Percentiles rank a stretch among this genome's conserved stretches.
phyloP scores from a whole-genome alignment of 192 early-diverging fungal genomes.

The Geranomyces variabilis region DNA sequence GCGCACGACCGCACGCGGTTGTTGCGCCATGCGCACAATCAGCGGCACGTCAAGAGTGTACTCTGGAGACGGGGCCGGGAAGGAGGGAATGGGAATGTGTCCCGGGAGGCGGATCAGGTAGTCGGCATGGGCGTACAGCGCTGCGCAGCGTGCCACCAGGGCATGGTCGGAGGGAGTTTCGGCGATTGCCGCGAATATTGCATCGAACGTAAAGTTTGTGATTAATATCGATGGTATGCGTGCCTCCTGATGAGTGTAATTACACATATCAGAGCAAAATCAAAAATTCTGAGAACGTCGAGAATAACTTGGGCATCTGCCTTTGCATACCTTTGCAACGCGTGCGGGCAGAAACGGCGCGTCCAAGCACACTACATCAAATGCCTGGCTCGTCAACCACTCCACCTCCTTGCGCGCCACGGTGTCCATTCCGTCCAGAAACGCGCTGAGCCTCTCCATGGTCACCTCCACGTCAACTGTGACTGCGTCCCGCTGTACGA shows the following conservation, averaged over 20 bases:
- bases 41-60: slow-evolving; percentile 36
- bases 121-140: slow-evolving; percentile 37
- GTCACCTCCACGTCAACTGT: slow-evolving; percentile 47
- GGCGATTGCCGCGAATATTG: slow-evolving; percentile 44
- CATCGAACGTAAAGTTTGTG: slow-evolving; percentile 59
- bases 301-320: background rate
- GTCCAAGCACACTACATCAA: slow-evolving; percentile 47
- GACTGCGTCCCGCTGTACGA: slow-evolving; percentile 50
- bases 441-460: slow-evolving; percentile 19
- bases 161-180: slow-evolving; percentile 9
- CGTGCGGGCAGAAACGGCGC: slow-evolving; percentile 44
- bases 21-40: slow-evolving; percentile 42
- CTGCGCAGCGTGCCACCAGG: slow-evolving; percentile 24
- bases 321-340: slow-evolving; percentile 39
- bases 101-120: slow-evolving; percentile 54
- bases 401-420: slow-evolving; percentile 29
- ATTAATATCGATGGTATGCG: slow-evolving; percentile 44
- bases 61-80: slow-evolving; percentile 20
- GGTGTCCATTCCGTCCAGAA: slow-evolving; percentile 25
- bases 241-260: slow-evolving; percentile 16
- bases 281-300: background rate
- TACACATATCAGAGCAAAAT: background rate
- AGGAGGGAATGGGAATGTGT: slow-evolving; percentile 45
- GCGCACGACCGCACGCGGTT: slow-evolving; percentile 31
- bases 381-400: slow-evolving; percentile 35